Conservation (phyloP, 2,329 filamentous ascomycete genomes). For the Nannizziopsis barbatae region DNA sequence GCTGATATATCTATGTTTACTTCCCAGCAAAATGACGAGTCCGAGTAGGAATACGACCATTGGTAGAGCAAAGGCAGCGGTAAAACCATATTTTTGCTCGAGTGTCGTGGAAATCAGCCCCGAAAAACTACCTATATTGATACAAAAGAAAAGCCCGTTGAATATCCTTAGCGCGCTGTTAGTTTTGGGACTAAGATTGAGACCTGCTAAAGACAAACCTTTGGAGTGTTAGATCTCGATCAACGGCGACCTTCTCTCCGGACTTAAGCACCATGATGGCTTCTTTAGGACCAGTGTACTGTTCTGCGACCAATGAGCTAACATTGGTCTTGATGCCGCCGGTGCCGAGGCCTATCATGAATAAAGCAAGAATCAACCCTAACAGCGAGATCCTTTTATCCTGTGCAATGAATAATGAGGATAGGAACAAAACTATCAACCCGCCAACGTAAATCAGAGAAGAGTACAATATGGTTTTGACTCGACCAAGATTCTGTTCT, state of each 20-base stretch:
- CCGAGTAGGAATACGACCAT: too few relatives aligned
- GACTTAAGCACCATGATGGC: constrained; percentile 44
- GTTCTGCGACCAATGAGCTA: constrained; percentile 57
- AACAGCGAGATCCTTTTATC: constrained; percentile 39
- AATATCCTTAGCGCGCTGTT: too few relatives aligned
- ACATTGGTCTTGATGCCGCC: constrained; percentile 75
- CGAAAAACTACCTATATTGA: too few relatives aligned
- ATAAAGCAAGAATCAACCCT: constrained; percentile 34
- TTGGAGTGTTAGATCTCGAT: constrained; percentile 49
- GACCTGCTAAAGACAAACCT: background rate
- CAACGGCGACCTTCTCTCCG: constrained; percentile 58
- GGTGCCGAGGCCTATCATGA: constrained; percentile 60
- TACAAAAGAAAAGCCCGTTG: too few relatives aligned
- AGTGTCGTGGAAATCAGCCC: too few relatives aligned
- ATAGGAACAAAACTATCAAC: too few relatives aligned
- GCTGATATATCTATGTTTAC: background rate
- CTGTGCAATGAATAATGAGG: constrained; percentile 37
- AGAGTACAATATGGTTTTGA: constrained; percentile 57
- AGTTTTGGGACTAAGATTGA: too few relatives aligned
- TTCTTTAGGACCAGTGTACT: constrained; percentile 50
- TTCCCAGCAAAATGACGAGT: background rate
- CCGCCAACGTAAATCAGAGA: constrained; percentile 26
- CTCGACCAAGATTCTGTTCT: constrained; percentile 58
- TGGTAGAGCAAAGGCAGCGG: too few relatives aligned
- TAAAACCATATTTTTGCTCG: too few relatives aligned